phyloP scores from a whole-genome alignment of 768 basidiomycete species.

The Melanogaster broomeanus region DNA sequence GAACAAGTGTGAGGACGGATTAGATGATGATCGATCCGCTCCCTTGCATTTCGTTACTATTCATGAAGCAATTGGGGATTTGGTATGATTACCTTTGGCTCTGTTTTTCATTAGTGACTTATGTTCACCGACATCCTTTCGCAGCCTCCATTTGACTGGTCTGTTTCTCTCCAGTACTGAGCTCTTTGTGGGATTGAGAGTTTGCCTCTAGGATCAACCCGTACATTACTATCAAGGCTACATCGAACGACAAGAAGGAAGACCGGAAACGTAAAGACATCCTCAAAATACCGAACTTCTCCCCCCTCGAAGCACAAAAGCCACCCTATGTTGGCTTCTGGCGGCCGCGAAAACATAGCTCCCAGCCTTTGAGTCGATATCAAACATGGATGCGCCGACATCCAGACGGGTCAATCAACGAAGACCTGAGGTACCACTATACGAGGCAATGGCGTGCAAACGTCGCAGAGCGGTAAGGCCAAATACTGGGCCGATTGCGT shows the following conservation, averaged over 20 bases:
- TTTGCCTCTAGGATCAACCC: constrained; percentile 55
- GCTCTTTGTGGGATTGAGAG: constrained; percentile 1
- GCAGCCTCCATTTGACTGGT: constrained; percentile 76
- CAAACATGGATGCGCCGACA: constrained; percentile 41
- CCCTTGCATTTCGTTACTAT: constrained; percentile 62
- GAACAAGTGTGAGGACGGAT: constrained; percentile 33
- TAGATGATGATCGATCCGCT: constrained; percentile 46
- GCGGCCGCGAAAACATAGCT: constrained; percentile 42
- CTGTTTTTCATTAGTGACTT: constrained; percentile 5
- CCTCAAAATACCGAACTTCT: constrained; percentile 47
- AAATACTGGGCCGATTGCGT: neutral
- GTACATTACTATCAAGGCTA: constrained; percentile 39
- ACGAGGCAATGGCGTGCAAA: constrained; percentile 42
- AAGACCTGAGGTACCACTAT: constrained; percentile 56
- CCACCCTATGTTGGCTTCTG: constrained; percentile 47
- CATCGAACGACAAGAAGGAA: constrained; percentile 35
- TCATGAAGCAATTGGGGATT: constrained; percentile 65
- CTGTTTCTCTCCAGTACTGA: constrained; percentile 1
- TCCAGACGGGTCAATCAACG: constrained; percentile 16
- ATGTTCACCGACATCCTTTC: constrained; percentile 4
- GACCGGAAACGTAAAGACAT: constrained; percentile 34
- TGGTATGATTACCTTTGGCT: constrained; percentile 46
- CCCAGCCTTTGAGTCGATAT: constrained; percentile 44
- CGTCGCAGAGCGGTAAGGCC: constrained; percentile 54
- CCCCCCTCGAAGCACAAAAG: constrained; percentile 32